Percentiles rank a stretch among this genome's conserved stretches.
Evolutionary conservation across 2,329 filamentous ascomycete species (phyloP).

Genomic region (Monosporascus cannonballus): DNA sequence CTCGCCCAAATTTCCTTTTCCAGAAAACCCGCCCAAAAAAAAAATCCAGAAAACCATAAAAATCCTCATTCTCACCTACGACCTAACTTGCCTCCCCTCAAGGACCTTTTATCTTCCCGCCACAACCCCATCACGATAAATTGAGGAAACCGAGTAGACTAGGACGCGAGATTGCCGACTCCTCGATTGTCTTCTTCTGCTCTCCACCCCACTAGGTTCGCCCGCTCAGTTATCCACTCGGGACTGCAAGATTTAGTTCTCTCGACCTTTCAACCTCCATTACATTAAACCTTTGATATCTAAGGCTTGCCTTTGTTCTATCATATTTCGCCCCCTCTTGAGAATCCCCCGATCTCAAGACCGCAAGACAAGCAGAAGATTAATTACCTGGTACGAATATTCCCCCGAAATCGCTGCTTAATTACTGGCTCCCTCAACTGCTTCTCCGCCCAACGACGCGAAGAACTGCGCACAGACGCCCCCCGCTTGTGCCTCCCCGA

Average conservation of each 20-base stretch:
- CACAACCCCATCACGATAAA: background rate
- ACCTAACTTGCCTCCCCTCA: conserved; percentile 7
- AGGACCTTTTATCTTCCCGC: background rate
- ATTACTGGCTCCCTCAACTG: background rate
- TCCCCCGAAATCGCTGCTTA: background rate
- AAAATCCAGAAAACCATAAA: conserved; percentile 56
- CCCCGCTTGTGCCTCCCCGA: background rate
- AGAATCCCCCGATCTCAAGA: conserved; percentile 11
- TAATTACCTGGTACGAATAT: conserved; percentile 12
- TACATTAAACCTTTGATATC: conserved; percentile 13
- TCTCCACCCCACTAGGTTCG: background rate
- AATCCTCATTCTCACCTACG: conserved; percentile 22
- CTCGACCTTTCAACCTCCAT: conserved; percentile 1
- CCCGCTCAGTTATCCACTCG: background rate
- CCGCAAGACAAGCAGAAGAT: conserved; percentile 7
- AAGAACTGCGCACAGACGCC: background rate
- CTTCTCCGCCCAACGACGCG: background rate
- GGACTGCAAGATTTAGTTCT: background rate
- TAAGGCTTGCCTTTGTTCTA: conserved; percentile 16
- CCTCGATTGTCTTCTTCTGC: background rate
- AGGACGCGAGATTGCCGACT: background rate
- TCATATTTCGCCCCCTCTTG: conserved; percentile 12
- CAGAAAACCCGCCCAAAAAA: conserved; percentile 47
- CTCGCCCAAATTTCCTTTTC: conserved; percentile 46
- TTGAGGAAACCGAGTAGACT: background rate